Evolutionary conservation across 352 stramenopile species (phyloP).

Genomic region (Pythium apleroticum): DNA sequence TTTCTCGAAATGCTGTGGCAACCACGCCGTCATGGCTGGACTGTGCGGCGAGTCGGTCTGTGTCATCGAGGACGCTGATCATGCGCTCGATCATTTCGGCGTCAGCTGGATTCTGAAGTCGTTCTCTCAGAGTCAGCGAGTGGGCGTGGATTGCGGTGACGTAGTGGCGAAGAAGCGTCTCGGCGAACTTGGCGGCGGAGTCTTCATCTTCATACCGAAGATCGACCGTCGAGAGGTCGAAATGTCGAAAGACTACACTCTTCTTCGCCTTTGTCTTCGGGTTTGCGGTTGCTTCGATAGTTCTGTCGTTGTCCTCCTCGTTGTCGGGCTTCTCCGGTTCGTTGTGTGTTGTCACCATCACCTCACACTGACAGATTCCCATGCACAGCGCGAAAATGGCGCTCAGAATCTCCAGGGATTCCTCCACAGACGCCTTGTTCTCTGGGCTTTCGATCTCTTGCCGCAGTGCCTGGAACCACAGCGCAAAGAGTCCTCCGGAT

Average conservation of each 20-base stretch:
- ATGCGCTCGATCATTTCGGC: constrained; percentile 5
- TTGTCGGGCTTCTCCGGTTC: neutral
- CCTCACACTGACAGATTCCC: constrained; percentile 18
- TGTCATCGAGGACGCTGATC: constrained; percentile 11
- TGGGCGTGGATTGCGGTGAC: constrained; percentile 37
- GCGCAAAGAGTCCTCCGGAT: constrained; percentile 21
- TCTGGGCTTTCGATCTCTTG: constrained; percentile 7
- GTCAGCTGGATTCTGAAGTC: neutral
- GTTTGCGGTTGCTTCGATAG: neutral
- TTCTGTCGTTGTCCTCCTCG: neutral
- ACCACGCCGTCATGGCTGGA: constrained; percentile 6
- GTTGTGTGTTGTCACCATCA: constrained; percentile 9
- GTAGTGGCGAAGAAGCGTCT: constrained; percentile 45
- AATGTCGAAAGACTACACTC: constrained; percentile 57
- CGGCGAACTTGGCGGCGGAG: constrained; percentile 40
- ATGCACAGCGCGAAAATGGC: constrained; percentile 9
- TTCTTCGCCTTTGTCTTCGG: constrained; percentile 9
- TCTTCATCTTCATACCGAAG: constrained; percentile 57
- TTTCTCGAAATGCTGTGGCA: constrained; percentile 11
- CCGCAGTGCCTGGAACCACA: constrained; percentile 25
- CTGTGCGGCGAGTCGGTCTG: constrained; percentile 13
- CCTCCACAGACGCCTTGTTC: neutral
- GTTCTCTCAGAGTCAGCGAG: neutral
- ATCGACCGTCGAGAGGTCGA: constrained; percentile 63
- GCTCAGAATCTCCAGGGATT: constrained; percentile 12